phyloP scores from a whole-genome alignment of 495 filamentous ascomycete genomes.

The Penicillium pulvis region DNA sequence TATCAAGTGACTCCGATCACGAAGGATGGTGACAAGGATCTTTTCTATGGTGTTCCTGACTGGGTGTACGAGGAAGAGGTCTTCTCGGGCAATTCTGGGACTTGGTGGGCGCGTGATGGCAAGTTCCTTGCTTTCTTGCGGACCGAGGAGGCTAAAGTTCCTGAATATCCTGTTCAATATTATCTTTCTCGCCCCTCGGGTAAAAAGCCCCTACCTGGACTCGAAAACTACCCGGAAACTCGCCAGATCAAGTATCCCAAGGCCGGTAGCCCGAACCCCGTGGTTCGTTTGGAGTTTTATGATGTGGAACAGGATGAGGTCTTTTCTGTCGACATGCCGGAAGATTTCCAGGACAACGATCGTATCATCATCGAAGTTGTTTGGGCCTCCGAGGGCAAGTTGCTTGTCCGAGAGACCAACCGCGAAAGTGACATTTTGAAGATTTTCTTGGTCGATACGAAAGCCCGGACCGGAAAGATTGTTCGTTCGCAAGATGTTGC shows the following conservation, averaged over 20 bases:
- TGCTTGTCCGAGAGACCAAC: conserved; percentile 89
- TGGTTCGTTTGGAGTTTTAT: conserved; percentile 86
- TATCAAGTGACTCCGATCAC: conserved; percentile 72
- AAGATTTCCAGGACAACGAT: conserved; percentile 77
- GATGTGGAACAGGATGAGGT: conserved; percentile 77
- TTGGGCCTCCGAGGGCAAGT: conserved; percentile 79
- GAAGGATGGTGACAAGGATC: conserved; percentile 77
- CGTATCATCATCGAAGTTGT: conserved; percentile 90
- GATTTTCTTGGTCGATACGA: conserved; percentile 83
- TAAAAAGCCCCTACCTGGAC: conserved; percentile 63
- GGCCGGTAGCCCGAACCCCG: conserved; percentile 88
- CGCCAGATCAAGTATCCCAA: conserved; percentile 96
- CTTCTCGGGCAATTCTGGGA: conserved; percentile 74
- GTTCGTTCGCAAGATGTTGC: conserved; percentile 77
- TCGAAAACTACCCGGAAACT: conserved; percentile 90
- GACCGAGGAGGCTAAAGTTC: conserved; percentile 89
- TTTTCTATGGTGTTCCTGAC: conserved; percentile 97
- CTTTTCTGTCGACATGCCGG: conserved; percentile 76
- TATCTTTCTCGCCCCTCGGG: conserved; percentile 88
- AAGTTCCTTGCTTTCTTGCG: conserved; percentile 86
- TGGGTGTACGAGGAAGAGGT: conserved; percentile 99
- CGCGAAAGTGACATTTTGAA: conserved; percentile 89
- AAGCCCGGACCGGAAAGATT: conserved; percentile 70
- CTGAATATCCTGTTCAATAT: conserved; percentile 93
- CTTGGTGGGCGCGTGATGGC: conserved; percentile 93